A percentile compares a stretch with the other conserved stretches of the same genome.
Evolutionary conservation across 2,329 filamentous ascomycete species (phyloP).

Genomic region (Lojkania enalia): DNA sequence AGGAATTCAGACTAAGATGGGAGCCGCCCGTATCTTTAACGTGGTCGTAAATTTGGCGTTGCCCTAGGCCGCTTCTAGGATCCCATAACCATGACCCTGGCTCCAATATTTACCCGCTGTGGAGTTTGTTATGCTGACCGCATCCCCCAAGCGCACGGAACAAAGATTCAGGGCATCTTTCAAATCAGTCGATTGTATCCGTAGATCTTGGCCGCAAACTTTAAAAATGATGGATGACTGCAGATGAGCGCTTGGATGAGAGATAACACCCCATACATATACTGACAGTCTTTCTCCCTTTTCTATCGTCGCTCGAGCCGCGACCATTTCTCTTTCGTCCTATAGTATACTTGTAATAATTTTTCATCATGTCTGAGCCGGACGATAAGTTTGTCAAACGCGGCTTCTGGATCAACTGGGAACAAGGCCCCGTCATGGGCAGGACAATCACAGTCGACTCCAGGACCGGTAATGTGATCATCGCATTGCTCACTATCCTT

Average conservation of each 20-base stretch:
- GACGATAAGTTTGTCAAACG: conserved; percentile 14
- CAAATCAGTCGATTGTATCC: no score
- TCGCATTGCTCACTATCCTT: conserved; percentile 15
- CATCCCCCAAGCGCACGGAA: no score
- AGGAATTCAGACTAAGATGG: no score
- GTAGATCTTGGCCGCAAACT: no score
- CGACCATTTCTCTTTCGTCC: background rate
- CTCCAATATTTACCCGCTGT: background rate
- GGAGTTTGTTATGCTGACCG: background rate
- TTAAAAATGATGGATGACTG: no score
- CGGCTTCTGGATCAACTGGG: conserved; percentile 14
- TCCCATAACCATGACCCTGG: no score
- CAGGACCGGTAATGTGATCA: conserved; percentile 10
- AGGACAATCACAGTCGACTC: conserved; percentile 16
- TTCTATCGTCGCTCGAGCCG: background rate
- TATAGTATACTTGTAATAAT: background rate
- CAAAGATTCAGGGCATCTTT: no score
- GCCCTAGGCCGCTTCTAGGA: background rate
- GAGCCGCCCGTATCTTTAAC: no score
- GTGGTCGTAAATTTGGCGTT: no score
- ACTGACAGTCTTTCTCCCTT: no score
- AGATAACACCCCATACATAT: no score
- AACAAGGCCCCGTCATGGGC: conserved; percentile 10
- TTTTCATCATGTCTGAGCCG: conserved; percentile 12
- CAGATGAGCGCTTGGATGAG: no score